Percentiles rank a stretch among this genome's conserved stretches.
These are phyloP conservation scores for Calendula officinalis DNA, from an alignment of 129 eudicot species.

Conservation along the genomic window DNA sequence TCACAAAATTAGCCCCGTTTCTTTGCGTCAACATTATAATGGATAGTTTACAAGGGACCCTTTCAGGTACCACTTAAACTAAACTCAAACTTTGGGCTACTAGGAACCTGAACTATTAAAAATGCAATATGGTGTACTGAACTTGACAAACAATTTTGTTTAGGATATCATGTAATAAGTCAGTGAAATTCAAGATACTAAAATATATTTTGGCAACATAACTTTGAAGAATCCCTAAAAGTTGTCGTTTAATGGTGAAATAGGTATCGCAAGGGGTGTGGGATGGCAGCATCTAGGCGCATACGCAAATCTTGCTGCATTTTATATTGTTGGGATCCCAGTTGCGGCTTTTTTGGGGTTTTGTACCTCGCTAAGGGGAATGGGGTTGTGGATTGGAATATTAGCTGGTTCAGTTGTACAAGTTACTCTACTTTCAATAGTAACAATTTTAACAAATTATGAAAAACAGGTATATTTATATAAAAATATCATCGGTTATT, in stretches of 20 bases:
- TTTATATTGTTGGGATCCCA: conserved; percentile 15
- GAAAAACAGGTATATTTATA: conserved; percentile 9
- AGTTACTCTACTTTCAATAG: conserved; percentile 10
- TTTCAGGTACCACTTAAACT: conserved; percentile 7
- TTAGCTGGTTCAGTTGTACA: conserved; percentile 3
- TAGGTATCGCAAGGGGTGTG: conserved; percentile 19
- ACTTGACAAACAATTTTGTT: no score
- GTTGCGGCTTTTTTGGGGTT: conserved; percentile 12
- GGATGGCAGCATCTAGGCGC: conserved; percentile 20
- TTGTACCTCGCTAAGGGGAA: conserved; percentile 8
- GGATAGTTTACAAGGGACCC: conserved; percentile 3
- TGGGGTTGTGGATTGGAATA: conserved; percentile 15
- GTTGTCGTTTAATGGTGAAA: neutral
- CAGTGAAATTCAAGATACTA: no score
- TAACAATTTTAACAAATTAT: conserved; percentile 8
- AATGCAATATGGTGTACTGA: no score
- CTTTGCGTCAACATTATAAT: conserved; percentile 7
- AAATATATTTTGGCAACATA: no score
- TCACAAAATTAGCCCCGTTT: neutral
- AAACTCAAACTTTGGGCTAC: no score
- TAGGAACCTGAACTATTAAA: no score
- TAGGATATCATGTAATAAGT: no score
- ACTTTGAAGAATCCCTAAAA: no score
- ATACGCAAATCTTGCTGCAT: conserved; percentile 12
- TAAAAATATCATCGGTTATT: no score